Evolutionary conservation across 1,139 yeast species (phyloP).

Genomic region (Yarrowia galli): DNA sequence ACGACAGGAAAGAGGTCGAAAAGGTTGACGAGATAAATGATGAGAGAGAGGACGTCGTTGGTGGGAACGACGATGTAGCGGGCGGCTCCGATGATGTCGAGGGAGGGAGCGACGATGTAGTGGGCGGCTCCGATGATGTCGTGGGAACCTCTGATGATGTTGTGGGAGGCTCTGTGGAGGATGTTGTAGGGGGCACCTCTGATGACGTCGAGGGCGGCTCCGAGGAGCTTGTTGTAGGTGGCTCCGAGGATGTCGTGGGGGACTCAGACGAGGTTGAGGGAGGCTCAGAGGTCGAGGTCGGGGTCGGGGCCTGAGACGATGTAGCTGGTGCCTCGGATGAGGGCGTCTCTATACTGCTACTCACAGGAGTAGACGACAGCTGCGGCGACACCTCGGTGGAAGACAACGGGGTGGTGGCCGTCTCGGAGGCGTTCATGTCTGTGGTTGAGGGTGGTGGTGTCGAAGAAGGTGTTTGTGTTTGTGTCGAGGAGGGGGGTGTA

Average conservation of each 20-base stretch:
- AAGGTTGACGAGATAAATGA: slow-evolving; percentile 13
- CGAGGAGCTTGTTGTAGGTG: background rate
- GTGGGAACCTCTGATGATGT: background rate
- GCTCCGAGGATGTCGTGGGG: background rate
- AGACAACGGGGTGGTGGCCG: background rate
- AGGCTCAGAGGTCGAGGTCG: background rate
- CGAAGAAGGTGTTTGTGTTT: background rate
- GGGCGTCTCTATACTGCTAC: slow-evolving; percentile 1
- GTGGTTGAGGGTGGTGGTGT: background rate
- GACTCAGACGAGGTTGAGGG: background rate
- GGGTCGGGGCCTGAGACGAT: background rate
- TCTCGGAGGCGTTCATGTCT: slow-evolving; percentile 24
- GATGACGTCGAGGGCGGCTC: background rate
- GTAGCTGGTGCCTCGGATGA: background rate
- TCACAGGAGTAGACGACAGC: background rate
- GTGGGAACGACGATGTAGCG: background rate
- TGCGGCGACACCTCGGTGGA: background rate
- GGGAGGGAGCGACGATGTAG: background rate
- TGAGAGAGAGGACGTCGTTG: background rate
- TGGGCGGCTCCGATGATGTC: background rate
- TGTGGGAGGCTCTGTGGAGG: background rate
- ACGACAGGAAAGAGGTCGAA: slow-evolving; percentile 19
- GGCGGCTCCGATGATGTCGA: background rate
- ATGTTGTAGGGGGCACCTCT: background rate
- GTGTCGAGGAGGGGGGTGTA: background rate